Conservation (phyloP, 2,329 filamentous ascomycete genomes). For the Cytospora paraplurivora region DNA sequence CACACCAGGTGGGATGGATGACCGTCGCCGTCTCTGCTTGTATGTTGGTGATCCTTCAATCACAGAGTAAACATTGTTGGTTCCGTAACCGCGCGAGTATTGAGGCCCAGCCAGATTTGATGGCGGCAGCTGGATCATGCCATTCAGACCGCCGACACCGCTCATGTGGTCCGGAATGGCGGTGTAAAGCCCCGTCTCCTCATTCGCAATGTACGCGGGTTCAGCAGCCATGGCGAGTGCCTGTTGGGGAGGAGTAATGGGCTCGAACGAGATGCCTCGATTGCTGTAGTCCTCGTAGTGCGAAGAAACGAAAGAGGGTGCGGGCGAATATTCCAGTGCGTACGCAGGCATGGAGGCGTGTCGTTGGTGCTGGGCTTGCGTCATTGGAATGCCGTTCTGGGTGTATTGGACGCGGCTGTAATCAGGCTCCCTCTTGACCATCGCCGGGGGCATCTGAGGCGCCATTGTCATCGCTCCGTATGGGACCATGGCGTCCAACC, state of each 20-base stretch:
- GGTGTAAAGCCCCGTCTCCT: constrained; percentile 94
- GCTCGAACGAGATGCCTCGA: constrained; percentile 93
- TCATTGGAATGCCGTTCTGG: constrained; percentile 84
- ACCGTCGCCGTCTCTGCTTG: constrained; percentile 93
- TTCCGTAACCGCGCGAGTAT: constrained; percentile 72
- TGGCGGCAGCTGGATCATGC: constrained; percentile 87
- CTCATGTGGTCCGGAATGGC: constrained; percentile 85
- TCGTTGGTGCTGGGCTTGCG: constrained; percentile 76
- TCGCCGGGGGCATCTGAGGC: constrained; percentile 67
- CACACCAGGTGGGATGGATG: constrained; percentile 83
- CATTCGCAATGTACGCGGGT: constrained; percentile 96
- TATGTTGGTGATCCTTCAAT: constrained; percentile 98
- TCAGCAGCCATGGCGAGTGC: constrained; percentile 78
- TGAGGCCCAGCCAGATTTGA: constrained; percentile 81
- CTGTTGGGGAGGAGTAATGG: constrained; percentile 93
- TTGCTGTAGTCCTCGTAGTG: constrained; percentile 98
- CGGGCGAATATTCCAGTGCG: constrained; percentile 92
- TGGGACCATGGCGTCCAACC: constrained; percentile 73
- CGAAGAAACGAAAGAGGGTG: constrained; percentile 97
- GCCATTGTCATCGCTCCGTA: constrained; percentile 72
- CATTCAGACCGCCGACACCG: constrained; percentile 74
- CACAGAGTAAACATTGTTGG: constrained; percentile 86
- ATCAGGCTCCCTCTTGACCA: constrained; percentile 88
- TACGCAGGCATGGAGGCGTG: constrained; percentile 99
- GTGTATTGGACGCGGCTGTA: constrained; percentile 84